A percentile compares a stretch with the other conserved stretches of the same genome.
Conservation (phyloP, 345 rosid species). For the Eucalyptus curtisii region DNA sequence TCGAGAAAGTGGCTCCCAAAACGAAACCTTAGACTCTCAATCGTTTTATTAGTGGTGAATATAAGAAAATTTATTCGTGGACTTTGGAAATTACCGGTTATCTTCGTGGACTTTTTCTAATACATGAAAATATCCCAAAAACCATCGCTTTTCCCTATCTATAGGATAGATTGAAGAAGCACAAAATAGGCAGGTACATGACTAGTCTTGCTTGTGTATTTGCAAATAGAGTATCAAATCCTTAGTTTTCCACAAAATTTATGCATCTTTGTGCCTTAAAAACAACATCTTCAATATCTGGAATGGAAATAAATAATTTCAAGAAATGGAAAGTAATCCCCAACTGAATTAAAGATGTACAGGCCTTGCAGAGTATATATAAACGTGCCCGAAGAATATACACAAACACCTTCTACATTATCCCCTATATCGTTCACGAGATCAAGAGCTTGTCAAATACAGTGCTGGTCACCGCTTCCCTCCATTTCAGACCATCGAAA, state of each 20-base stretch:
- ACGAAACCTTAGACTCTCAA: not conserved
- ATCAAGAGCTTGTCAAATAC: not conserved
- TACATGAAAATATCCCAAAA: not conserved
- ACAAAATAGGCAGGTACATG: too few relatives aligned
- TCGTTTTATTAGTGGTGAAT: not conserved
- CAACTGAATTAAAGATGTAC: not conserved
- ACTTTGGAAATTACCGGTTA: too few relatives aligned
- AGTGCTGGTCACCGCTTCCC: not conserved
- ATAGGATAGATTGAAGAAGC: too few relatives aligned
- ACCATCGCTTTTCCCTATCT: not conserved
- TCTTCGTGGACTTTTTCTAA: not conserved
- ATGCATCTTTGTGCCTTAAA: too few relatives aligned
- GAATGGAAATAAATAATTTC: not conserved
- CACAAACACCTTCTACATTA: not conserved
- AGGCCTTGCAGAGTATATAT: not conserved
- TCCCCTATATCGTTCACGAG: not conserved
- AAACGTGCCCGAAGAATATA: too few relatives aligned
- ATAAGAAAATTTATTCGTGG: too few relatives aligned
- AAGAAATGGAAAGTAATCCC: not conserved
- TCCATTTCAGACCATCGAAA: not conserved
- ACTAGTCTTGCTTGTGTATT: too few relatives aligned
- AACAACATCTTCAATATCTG: too few relatives aligned
- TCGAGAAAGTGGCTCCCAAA: too few relatives aligned
- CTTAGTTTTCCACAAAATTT: too few relatives aligned
- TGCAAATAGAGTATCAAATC: too few relatives aligned